These are phyloP conservation scores for Entophlyctis luteolus DNA, from an alignment of 192 early-diverging fungal genomes.

Conservation along the genomic window DNA sequence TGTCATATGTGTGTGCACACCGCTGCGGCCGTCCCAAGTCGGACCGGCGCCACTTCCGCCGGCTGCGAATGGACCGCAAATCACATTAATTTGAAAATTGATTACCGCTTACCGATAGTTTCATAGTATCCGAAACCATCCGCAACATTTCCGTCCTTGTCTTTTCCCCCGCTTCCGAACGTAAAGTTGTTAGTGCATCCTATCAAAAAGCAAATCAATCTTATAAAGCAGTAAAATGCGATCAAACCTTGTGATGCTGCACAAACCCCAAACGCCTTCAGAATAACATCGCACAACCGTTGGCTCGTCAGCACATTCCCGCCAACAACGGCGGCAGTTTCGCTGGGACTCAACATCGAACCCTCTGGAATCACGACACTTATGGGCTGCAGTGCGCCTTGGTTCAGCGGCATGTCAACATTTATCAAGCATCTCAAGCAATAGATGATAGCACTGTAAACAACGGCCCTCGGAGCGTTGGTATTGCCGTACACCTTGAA, in stretches of 20 bases:
- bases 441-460: slow-evolving; percentile 93
- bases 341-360: slow-evolving; percentile 76
- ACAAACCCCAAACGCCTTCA: slow-evolving; percentile 84
- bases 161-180: slow-evolving; percentile 77
- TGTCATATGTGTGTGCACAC: slow-evolving; percentile 81
- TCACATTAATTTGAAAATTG: no score
- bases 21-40: slow-evolving; percentile 78
- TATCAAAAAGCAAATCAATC: no score
- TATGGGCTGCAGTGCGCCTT: slow-evolving; percentile 88
- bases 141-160: slow-evolving; percentile 45
- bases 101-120: no score
- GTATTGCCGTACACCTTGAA: slow-evolving; percentile 82
- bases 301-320: slow-evolving; percentile 96
- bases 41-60: slow-evolving; percentile 81
- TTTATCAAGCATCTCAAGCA: slow-evolving; percentile 88
- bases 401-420: slow-evolving; percentile 90
- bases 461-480: slow-evolving; percentile 69
- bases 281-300: slow-evolving; percentile 84
- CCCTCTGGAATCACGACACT: slow-evolving; percentile 71
- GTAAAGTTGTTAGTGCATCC: slow-evolving; percentile 95
- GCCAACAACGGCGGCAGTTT: slow-evolving; percentile 88
- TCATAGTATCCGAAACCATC: slow-evolving; percentile 96
- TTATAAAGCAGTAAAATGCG: no score
- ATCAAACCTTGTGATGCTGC: slow-evolving; percentile 81
- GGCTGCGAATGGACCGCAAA: slow-evolving; percentile 2